Evolutionary conservation across 306 rosid species (phyloP).

Genomic region (Cicer arietinum): DNA sequence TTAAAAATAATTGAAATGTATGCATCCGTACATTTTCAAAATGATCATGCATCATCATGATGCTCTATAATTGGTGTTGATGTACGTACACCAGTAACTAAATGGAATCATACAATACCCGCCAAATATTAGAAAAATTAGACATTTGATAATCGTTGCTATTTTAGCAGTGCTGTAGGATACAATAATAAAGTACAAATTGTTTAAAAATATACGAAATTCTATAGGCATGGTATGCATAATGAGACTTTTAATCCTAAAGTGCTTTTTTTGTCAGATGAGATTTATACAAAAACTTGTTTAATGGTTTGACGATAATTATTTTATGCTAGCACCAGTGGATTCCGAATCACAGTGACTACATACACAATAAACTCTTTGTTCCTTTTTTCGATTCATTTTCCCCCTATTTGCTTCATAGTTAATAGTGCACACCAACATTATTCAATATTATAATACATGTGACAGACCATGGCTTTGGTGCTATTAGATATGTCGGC

Average conservation of each 20-base stretch:
- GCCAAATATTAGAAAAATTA: constrained; percentile 14
- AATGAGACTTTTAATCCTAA: constrained; percentile 29
- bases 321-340: constrained; percentile 18
- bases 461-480: constrained; percentile 46
- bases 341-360: constrained; percentile 20
- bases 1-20: constrained; percentile 23
- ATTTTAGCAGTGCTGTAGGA: constrained; percentile 31
- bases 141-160: constrained; percentile 29
- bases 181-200: constrained; percentile 23
- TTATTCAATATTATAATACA: constrained; percentile 39
- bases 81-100: not conserved
- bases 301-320: not conserved
- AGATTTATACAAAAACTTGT: constrained; percentile 1
- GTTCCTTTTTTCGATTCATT: not conserved
- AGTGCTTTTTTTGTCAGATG: not conserved
- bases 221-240: not conserved
- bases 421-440: constrained; percentile 28
- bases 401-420: constrained; percentile 17
- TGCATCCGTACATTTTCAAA: constrained; percentile 10
- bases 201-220: constrained; percentile 24
- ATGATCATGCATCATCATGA: constrained; percentile 4
- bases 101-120: constrained; percentile 18
- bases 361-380: not conserved
- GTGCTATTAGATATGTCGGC: constrained; percentile 86
- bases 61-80: constrained; percentile 30